Base-by-base conservation (phyloP, 2,329 filamentous ascomycete genomes). In the Dendryphion nanum region DNA sequence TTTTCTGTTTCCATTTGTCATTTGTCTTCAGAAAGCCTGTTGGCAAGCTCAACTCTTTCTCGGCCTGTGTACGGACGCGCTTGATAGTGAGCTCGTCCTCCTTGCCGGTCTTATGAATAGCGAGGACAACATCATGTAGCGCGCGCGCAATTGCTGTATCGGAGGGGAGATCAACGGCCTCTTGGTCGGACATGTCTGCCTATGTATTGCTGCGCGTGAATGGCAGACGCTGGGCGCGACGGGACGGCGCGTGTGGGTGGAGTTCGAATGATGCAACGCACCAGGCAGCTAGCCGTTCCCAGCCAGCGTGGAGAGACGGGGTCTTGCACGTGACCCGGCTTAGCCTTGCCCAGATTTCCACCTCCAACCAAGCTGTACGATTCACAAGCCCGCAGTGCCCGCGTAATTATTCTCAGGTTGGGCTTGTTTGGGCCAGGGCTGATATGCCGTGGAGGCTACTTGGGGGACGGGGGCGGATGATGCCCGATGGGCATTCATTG, bases 21-120 rank as follows among this genome's bases (percentile, higher is more conserved):
- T 74, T 61, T n/a, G 48, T 61, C 51, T 78, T 83, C 49, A 82
- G 73, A 51, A 79, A 82, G 3, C 71, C 77, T 5, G 65, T 63
- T 6, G 71, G 65, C 16, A 83, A 61, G 20, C 68, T 70, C 8
- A 83, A 58, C 33, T 71, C 59, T 40, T 71, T 61, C 55, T 81
- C 79, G 4, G 72, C 73, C 17, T 70, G 70, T 19, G 66, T 53
- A 33, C 80, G 75, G 35, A 81, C 73, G 38, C 69, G 69, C 45
- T 79, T 81, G 36, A 82, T 68, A 0, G 79, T 81, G 44, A 82
- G 59, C 35, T 78, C 71, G 5, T 78, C 72, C 20, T 63, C 57
- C 15, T 76, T 63, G 38, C 63, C 65, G 2, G 53, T 48, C 36
- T 66, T 66, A 53, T 70, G 56, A 10, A 69, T 55, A 3, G 60